These are phyloP conservation scores for Hyphodiscus sp. DNA, from an alignment of 2,329 filamentous ascomycete genomes.

Conservation along the genomic window DNA sequence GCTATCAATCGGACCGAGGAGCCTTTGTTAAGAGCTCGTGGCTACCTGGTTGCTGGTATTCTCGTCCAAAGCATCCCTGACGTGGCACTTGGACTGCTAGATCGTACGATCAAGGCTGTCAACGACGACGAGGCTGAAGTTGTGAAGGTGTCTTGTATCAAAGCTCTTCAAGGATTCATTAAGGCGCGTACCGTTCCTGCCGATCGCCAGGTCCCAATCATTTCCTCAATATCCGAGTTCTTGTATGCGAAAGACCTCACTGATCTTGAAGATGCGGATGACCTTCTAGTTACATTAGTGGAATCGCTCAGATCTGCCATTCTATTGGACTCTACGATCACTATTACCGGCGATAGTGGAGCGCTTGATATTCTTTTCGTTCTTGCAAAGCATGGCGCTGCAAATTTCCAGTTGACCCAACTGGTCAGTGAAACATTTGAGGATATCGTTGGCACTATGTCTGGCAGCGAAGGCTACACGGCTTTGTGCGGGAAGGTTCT, in stretches of 20 bases:
- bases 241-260: conserved; percentile 72
- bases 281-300: conserved; percentile 83
- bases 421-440: conserved; percentile 88
- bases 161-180: conserved; percentile 67
- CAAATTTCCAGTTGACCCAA: conserved; percentile 85
- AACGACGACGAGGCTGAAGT: conserved; percentile 73
- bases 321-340: conserved; percentile 67
- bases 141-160: conserved; percentile 87
- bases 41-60: conserved; percentile 78
- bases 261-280: conserved; percentile 82
- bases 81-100: conserved; percentile 56
- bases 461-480: conserved; percentile 63
- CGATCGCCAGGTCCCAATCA: conserved; percentile 54
- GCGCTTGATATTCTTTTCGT: conserved; percentile 82
- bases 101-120: conserved; percentile 69
- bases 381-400: conserved; percentile 79
- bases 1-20: conserved; percentile 64
- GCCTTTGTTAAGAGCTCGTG: conserved; percentile 75
- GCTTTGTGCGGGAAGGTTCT: conserved; percentile 79
- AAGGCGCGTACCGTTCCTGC: conserved; percentile 41
- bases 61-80: conserved; percentile 63
- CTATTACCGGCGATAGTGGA: conserved; percentile 63
- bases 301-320: conserved; percentile 82
- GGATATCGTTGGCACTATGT: conserved; percentile 68
- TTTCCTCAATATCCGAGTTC: conserved; percentile 61